A percentile compares a stretch with the other conserved stretches of the same genome.
phyloP scores from a whole-genome alignment of 805 yeast genomes.

The Cyberlindnera suaveolens region DNA sequence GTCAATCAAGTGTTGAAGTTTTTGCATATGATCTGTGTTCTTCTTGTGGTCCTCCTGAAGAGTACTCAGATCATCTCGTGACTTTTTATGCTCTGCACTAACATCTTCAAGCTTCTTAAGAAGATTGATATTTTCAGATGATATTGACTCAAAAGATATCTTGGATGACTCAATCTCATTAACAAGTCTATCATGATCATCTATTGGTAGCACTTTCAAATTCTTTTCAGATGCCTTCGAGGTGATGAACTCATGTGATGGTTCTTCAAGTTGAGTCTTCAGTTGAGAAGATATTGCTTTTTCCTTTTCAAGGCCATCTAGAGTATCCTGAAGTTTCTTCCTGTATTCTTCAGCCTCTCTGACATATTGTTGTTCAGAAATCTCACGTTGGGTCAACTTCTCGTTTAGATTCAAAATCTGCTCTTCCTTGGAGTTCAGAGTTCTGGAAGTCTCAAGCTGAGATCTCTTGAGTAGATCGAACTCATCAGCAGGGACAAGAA shows the following conservation, averaged over 20 bases:
- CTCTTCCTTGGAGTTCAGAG: constrained; percentile 1
- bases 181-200: constrained; percentile 9
- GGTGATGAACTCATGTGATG: constrained; percentile 26
- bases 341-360: constrained; percentile 19
- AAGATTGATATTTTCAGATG: not conserved
- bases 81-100: not conserved
- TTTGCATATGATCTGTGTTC: constrained; percentile 1
- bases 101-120: not conserved
- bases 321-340: constrained; percentile 14
- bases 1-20: constrained; percentile 8
- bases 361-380: constrained; percentile 16
- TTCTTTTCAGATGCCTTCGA: constrained; percentile 23
- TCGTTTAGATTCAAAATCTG: constrained; percentile 2
- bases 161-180: not conserved
- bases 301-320: constrained; percentile 3
- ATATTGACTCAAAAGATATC: not conserved
- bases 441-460: constrained; percentile 2
- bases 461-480: constrained; percentile 5
- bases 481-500: constrained; percentile 22
- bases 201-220: constrained; percentile 8
- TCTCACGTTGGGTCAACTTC: constrained; percentile 11
- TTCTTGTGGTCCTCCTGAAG: not conserved
- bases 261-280: constrained; percentile 17
- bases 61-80: not conserved
- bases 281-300: constrained; percentile 1